These are phyloP conservation scores for Hyaloperonospora brassicae DNA, from an alignment of 352 stramenopile species.

Conservation along the genomic window DNA sequence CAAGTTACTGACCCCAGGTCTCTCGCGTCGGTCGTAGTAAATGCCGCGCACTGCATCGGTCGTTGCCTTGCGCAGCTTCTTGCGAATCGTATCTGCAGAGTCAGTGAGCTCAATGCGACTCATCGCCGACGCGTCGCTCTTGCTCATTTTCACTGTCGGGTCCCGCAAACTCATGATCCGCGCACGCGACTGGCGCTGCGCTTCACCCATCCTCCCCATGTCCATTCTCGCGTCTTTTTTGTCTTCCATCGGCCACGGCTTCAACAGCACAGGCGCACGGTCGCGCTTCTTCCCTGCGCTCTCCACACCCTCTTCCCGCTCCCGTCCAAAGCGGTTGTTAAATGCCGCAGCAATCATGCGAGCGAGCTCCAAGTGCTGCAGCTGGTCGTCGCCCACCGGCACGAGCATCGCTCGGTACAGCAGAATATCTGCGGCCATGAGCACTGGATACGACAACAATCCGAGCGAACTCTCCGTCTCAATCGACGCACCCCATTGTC, in stretches of 20 bases:
- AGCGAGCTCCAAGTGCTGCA: conserved; percentile 98
- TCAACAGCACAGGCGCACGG: conserved; percentile 31
- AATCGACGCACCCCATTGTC: conserved; percentile 36
- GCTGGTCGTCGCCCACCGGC: conserved; percentile 96
- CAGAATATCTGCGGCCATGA: conserved; percentile 99
- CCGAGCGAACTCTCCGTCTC: conserved; percentile 75
- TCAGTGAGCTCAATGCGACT: conserved; percentile 94
- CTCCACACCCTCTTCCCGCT: conserved; percentile 11
- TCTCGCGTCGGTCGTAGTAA: conserved; percentile 84
- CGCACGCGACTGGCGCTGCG: conserved; percentile 39
- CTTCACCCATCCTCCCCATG: neutral
- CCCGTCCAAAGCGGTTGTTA: conserved; percentile 90
- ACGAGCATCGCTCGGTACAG: conserved; percentile 96
- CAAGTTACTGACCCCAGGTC: conserved; percentile 94
- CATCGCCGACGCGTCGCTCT: conserved; percentile 87
- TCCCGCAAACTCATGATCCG: conserved; percentile 97
- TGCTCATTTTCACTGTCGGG: conserved; percentile 98
- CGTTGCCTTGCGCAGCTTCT: conserved; percentile 86
- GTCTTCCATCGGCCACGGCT: conserved; percentile 44
- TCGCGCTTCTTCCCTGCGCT: too few relatives aligned
- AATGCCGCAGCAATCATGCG: conserved; percentile 94
- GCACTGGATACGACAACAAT: conserved; percentile 96
- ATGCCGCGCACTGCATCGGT: conserved; percentile 80
- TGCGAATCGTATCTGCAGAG: conserved; percentile 51
- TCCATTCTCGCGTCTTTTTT: conserved; percentile 23